Conservation (phyloP, 2,329 filamentous ascomycete species). For the Talaromyces sp. region DNA sequence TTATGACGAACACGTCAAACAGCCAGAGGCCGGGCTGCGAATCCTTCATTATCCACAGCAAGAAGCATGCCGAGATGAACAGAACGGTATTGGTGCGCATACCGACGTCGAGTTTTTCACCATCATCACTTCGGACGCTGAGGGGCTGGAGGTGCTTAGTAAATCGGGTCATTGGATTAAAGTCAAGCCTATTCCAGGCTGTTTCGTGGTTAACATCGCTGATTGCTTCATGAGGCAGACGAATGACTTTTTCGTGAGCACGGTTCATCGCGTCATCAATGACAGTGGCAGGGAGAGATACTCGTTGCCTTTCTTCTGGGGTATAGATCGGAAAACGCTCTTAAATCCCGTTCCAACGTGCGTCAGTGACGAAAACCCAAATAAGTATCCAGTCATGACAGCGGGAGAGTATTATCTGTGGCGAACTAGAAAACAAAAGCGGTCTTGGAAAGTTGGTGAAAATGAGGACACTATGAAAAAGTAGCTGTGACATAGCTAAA, state of each 20-base stretch:
- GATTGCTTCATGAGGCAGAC: constrained; percentile 40
- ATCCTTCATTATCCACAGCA: constrained; percentile 40
- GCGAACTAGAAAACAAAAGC: constrained; percentile 10
- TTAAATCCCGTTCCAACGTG: constrained; percentile 28
- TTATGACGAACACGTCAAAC: constrained; percentile 38
- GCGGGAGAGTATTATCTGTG: constrained; percentile 29
- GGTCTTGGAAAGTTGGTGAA: constrained; percentile 3
- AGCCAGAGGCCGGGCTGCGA: constrained; percentile 39
- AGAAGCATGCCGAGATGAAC: constrained; percentile 27
- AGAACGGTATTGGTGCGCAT: constrained; percentile 32
- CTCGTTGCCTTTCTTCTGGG: constrained; percentile 39
- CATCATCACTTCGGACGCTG: constrained; percentile 34
- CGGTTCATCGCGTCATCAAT: constrained; percentile 39
- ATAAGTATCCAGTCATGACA: constrained; percentile 32
- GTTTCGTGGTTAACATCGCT: constrained; percentile 42
- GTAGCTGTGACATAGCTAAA: background rate
- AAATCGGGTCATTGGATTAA: constrained; percentile 38
- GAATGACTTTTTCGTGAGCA: constrained; percentile 41
- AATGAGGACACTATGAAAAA: background rate
- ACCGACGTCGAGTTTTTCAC: constrained; percentile 44
- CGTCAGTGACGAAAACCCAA: constrained; percentile 27
- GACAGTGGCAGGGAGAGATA: constrained; percentile 35
- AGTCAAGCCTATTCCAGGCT: constrained; percentile 34
- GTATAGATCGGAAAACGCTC: constrained; percentile 20
- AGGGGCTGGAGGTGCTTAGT: constrained; percentile 42